These are phyloP conservation scores for Penicillium sclerotigenum DNA, from an alignment of 2,329 filamentous ascomycete genomes.

Conservation along the genomic window DNA sequence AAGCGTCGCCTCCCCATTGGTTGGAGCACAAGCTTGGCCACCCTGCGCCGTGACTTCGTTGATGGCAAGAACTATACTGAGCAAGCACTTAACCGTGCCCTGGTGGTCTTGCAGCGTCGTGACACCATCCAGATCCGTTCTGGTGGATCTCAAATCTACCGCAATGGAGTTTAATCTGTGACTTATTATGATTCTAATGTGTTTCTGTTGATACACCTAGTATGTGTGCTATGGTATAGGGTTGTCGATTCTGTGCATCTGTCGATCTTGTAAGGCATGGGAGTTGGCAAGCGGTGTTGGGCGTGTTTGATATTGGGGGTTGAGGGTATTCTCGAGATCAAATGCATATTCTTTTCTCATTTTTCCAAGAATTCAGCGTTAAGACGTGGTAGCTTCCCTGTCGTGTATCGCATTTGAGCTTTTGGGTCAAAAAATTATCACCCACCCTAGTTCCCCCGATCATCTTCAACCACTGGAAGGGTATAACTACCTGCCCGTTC, in stretches of 20 bases:
- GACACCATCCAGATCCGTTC: conserved; percentile 63
- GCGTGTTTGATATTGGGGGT: conserved; percentile 13
- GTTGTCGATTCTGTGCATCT: conserved; percentile 17
- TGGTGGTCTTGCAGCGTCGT: conserved; percentile 80
- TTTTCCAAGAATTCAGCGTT: background rate
- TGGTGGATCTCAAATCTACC: conserved; percentile 49
- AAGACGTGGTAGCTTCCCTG: background rate
- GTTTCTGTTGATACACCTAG: conserved; percentile 20
- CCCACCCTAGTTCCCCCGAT: background rate
- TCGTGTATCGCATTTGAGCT: background rate
- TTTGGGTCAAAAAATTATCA: background rate
- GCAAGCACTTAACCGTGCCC: conserved; percentile 74
- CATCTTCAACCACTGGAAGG: background rate
- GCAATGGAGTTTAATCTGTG: conserved; percentile 41
- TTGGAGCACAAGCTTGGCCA: conserved; percentile 88
- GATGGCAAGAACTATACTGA: conserved; percentile 88
- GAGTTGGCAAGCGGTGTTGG: conserved; percentile 20
- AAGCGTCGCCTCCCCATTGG: conserved; percentile 85
- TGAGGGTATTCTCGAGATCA: background rate
- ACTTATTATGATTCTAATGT: conserved; percentile 20
- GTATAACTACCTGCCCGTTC: background rate
- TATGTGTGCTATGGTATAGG: conserved; percentile 19
- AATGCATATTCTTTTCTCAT: conserved; percentile 9
- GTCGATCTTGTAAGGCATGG: conserved; percentile 13
- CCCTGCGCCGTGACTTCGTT: conserved; percentile 83